Evolutionary conservation across 2,329 filamentous ascomycete genomes (phyloP), one percentile per base, ranked within the genome.

Genomic region (Fusarium haematococcum): DNA sequence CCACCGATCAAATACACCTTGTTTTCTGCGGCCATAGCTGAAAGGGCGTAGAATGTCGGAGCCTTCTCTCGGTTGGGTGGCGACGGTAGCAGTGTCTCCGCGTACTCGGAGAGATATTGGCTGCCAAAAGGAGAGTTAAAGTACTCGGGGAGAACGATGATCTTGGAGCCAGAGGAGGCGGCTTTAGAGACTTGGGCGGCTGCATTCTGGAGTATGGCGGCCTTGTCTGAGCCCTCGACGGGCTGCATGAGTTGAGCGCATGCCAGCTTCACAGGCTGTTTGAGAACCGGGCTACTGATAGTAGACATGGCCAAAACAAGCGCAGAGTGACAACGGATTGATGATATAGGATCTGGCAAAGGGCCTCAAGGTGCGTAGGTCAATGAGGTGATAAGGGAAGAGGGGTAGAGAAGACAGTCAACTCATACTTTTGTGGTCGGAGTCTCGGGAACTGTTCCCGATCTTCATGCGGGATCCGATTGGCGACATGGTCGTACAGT

Each of bases 41-140:
- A 91, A 14, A 98, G 88, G 5, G 95, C 94, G 81, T 97, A 92
- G 88, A 92, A 98, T 54, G 93, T 94, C 0, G 95, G 95, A 3
- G 93, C 92, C 77, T 93, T 89, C 45, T 90, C 88, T 69, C 86
- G 81, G 5, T 91, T 86, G 0, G 94, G 94, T 23, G 94, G 94
- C 5, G 91, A 92, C 0, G 94, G 94, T 50, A 85, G 83, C 13
- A 98, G 91, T 1, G 91, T 92, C 84, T 98, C 96, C 76, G 96
- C 95, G 83, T 98, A 98, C 69, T 91, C 90, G 63, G 95, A 92
- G 85, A 98, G 98, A 86, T 92, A 95, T 80, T 94, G 81, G 76
- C 91, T 94, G 73, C 96, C 96, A 84, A 98, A 98, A 10, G 96
- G 96, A 33, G 94, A 97, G 87, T 98, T 98, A 90, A 98, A 98